Conservation (phyloP, 139 green algal species). For the Chlorella vulgaris region DNA sequence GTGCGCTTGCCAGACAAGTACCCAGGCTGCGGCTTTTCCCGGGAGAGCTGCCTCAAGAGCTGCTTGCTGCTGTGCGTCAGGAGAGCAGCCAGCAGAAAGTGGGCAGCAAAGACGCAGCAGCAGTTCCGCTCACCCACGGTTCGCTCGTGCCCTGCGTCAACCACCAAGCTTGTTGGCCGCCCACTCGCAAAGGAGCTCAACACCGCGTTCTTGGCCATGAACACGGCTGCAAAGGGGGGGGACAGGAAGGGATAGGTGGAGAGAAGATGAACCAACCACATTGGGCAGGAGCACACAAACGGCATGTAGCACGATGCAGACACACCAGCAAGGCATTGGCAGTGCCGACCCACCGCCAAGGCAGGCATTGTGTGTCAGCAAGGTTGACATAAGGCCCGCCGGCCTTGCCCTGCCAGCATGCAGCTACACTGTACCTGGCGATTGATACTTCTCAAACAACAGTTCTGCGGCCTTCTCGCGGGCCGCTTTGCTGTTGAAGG, state of each 20-base stretch:
- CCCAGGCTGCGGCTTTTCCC: too few relatives aligned
- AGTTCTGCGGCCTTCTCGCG: slow-evolving; percentile 82
- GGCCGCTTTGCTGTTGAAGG: slow-evolving; percentile 61
- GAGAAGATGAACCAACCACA: too few relatives aligned
- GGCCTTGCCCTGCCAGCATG: too few relatives aligned
- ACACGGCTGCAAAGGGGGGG: slow-evolving; percentile 86
- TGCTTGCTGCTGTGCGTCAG: too few relatives aligned
- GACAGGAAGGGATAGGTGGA: neutral
- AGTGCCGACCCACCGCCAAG: too few relatives aligned
- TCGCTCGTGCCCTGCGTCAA: slow-evolving; percentile 78
- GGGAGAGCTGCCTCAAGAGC: too few relatives aligned
- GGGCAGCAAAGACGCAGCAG: neutral
- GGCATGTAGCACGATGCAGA: slow-evolving; percentile 71
- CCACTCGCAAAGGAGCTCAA: slow-evolving; percentile 88
- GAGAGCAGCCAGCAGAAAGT: neutral
- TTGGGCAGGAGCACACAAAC: neutral
- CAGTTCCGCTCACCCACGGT: slow-evolving; percentile 74
- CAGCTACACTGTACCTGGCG: too few relatives aligned
- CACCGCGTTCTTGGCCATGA: slow-evolving; percentile 89
- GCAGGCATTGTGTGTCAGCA: too few relatives aligned
- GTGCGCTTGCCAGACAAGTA: too few relatives aligned
- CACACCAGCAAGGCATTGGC: slow-evolving; percentile 64
- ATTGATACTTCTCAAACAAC: slow-evolving; percentile 89
- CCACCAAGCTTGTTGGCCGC: slow-evolving; percentile 88
- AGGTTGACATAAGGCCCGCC: too few relatives aligned